A percentile compares a stretch with the other conserved stretches of the same genome.
Evolutionary conservation across 495 filamentous ascomycete genomes (phyloP).

Genomic region (Cladorrhinum samala): DNA sequence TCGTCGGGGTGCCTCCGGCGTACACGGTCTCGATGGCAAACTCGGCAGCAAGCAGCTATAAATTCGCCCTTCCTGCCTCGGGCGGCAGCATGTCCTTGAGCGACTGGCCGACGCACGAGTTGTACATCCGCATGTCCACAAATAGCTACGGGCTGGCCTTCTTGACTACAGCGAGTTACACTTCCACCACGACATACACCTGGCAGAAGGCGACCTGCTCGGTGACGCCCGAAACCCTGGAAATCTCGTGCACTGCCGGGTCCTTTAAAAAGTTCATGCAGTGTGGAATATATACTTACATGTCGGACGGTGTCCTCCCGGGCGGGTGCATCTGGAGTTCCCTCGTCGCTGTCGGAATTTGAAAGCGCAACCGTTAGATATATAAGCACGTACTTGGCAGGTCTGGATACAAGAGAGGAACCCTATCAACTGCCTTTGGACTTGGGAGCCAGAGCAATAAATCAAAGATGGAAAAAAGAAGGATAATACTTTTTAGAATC

Average conservation of each 20-base stretch:
- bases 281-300: background rate
- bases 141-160: background rate
- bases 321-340: conserved; percentile 16
- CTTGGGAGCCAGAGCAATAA: too few relatives aligned
- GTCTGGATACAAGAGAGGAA: too few relatives aligned
- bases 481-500: too few relatives aligned
- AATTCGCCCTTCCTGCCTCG: background rate
- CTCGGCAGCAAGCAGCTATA: too few relatives aligned
- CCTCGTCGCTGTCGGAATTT: conserved; percentile 41
- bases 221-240: background rate
- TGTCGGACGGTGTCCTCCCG: background rate
- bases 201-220: background rate
- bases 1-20: too few relatives aligned
- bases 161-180: background rate
- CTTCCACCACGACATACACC: background rate
- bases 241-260: background rate
- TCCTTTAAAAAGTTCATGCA: background rate
- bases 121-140: background rate
- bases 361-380: too few relatives aligned
- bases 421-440: too few relatives aligned
- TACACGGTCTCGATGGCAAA: too few relatives aligned
- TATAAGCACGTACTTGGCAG: too few relatives aligned
- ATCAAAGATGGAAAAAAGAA: too few relatives aligned
- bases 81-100: background rate
- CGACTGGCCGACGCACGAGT: background rate